phyloP scores from a whole-genome alignment of 129 eudicot genomes.

The Apium graveolens region DNA sequence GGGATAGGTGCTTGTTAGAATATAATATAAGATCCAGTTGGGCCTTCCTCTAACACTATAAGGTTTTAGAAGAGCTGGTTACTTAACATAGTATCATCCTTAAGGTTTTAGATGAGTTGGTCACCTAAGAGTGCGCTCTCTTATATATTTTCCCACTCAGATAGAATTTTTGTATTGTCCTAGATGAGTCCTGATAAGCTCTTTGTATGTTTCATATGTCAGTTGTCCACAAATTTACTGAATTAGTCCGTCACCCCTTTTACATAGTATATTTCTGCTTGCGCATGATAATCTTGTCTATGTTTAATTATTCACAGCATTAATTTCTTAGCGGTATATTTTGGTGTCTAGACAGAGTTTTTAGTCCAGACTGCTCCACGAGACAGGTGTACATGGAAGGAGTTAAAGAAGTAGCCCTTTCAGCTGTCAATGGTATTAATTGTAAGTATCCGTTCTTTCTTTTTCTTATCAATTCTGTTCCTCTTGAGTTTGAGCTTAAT shows the following conservation, averaged over 20 bases:
- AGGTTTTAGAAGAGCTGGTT: too few species aligned
- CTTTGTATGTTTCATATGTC: neutral
- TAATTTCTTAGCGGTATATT: conserved; percentile 2
- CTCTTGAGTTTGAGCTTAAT: neutral
- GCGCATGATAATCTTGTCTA: neutral
- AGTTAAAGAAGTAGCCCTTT: conserved; percentile 77
- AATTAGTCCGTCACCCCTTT: neutral
- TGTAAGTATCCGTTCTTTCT: conserved; percentile 38
- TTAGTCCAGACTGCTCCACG: conserved; percentile 66
- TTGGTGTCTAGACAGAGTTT: conserved; percentile 67
- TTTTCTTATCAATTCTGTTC: conserved; percentile 10
- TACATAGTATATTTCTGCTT: neutral
- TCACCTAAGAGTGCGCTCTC: neutral
- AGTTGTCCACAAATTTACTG: neutral
- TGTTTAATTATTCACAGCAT: neutral
- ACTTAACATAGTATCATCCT: too few species aligned
- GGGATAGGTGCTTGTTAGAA: too few species aligned
- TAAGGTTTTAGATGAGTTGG: too few species aligned
- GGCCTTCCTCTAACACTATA: too few species aligned
- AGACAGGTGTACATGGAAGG: conserved; percentile 83
- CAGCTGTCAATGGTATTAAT: conserved; percentile 79
- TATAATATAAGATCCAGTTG: too few species aligned
- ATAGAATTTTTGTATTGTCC: neutral
- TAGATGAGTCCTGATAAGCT: neutral
- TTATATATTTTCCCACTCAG: neutral